Evolutionary conservation across 2,329 filamentous ascomycete species (phyloP).

Genomic region (Corynespora cassiicola): DNA sequence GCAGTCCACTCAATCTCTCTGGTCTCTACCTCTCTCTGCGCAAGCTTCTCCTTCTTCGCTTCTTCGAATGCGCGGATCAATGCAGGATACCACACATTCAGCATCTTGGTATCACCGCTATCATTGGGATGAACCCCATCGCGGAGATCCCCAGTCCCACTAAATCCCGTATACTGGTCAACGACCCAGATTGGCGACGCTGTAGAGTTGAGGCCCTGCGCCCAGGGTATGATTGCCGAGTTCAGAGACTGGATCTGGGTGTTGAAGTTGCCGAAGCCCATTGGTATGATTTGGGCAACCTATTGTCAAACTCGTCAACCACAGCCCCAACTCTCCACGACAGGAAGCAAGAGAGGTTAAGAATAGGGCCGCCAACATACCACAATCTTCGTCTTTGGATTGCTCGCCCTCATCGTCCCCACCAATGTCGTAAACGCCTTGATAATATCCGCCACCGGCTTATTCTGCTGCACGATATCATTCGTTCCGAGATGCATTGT

Average conservation of each 20-base stretch:
- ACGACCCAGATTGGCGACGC: conserved; percentile 52
- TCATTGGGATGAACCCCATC: conserved; percentile 52
- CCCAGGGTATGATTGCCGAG: conserved; percentile 48
- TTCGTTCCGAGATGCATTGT: conserved; percentile 57
- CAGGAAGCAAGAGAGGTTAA: not conserved
- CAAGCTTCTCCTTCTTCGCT: conserved; percentile 22
- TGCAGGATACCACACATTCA: conserved; percentile 38
- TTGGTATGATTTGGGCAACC: conserved; percentile 53
- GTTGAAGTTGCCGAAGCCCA: conserved; percentile 39
- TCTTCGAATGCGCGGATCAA: conserved; percentile 29
- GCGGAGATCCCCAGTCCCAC: conserved; percentile 36
- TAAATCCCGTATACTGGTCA: conserved; percentile 51
- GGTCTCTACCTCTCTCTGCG: conserved; percentile 11
- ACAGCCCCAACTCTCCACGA: not conserved
- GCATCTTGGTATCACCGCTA: conserved; percentile 51
- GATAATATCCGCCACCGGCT: conserved; percentile 46
- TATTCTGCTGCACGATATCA: conserved; percentile 50
- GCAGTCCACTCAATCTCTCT: too few species aligned
- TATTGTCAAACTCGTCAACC: too few species aligned
- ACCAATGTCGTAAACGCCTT: conserved; percentile 51
- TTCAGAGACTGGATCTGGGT: conserved; percentile 48
- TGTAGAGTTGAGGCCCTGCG: conserved; percentile 45
- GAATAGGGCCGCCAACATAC: too few species aligned
- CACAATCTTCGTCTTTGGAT: conserved; percentile 52
- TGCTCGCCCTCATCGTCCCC: conserved; percentile 46